Percentiles rank a stretch among this genome's conserved stretches.
phyloP scores from a whole-genome alignment of 2,329 filamentous ascomycete species.

The Aspergillus fischeri region DNA sequence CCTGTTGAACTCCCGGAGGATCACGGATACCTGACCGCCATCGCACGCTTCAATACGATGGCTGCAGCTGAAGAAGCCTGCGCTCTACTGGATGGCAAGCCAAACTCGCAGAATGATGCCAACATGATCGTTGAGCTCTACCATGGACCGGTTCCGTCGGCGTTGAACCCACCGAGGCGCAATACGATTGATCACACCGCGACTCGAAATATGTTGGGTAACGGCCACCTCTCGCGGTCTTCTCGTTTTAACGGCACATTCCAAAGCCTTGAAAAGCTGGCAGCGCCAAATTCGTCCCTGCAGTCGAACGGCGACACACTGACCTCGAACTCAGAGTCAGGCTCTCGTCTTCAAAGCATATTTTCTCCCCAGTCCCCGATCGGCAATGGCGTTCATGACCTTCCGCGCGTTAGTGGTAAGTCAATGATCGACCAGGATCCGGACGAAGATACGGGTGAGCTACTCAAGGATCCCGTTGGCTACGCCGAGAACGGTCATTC shows the following conservation, averaged over 20 bases:
- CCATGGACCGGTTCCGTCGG: slow-evolving; percentile 37
- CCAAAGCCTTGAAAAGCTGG: slow-evolving; percentile 55
- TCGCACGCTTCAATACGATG: slow-evolving; percentile 56
- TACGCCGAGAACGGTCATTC: slow-evolving; percentile 67
- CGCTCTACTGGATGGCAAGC: slow-evolving; percentile 58
- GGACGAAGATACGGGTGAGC: slow-evolving; percentile 59
- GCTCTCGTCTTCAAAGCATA: slow-evolving; percentile 50
- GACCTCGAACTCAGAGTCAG: slow-evolving; percentile 45
- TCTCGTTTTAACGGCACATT: slow-evolving; percentile 61
- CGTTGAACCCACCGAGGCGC: slow-evolving; percentile 39
- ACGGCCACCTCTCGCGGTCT: slow-evolving; percentile 45
- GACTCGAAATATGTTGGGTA: slow-evolving; percentile 32
- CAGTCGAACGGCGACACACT: slow-evolving; percentile 50
- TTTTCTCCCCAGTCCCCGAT: slow-evolving; percentile 61
- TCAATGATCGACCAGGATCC: slow-evolving; percentile 61
- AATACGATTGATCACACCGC: slow-evolving; percentile 52
- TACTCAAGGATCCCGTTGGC: slow-evolving; percentile 60
- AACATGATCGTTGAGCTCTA: slow-evolving; percentile 54
- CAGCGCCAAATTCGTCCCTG: slow-evolving; percentile 44
- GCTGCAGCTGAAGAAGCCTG: slow-evolving; percentile 58
- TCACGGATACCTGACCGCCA: slow-evolving; percentile 52
- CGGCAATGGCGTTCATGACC: slow-evolving; percentile 50
- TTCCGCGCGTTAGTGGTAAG: slow-evolving; percentile 54
- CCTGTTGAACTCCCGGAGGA: slow-evolving; percentile 54
- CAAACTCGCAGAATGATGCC: slow-evolving; percentile 57